These are phyloP conservation scores for Fusarium ramigenum DNA, from an alignment of 2,329 filamentous ascomycete genomes.

Conservation along the genomic window DNA sequence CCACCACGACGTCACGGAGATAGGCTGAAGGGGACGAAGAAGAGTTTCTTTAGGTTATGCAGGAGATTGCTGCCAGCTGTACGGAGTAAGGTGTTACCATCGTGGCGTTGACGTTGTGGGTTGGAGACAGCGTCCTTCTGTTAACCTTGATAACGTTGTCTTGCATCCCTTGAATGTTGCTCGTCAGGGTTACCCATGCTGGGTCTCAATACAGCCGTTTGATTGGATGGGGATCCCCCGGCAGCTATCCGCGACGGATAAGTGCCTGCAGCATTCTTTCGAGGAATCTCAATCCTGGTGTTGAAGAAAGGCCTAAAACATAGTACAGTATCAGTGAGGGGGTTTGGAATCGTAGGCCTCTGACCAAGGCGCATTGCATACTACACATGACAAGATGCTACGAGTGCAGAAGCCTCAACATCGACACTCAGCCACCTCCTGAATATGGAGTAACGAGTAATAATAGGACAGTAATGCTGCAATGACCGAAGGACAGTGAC, in stretches of 20 bases:
- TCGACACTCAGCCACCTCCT: neutral
- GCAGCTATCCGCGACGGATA: conserved; percentile 23
- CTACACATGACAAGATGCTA: neutral
- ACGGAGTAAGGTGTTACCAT: neutral
- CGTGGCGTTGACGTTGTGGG: conserved; percentile 11
- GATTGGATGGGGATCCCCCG: conserved; percentile 24
- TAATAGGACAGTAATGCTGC: neutral
- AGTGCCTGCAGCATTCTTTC: conserved; percentile 19
- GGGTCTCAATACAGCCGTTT: neutral
- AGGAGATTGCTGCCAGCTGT: neutral
- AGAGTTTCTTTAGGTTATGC: neutral
- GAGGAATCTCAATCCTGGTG: neutral
- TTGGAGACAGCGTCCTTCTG: conserved; percentile 14
- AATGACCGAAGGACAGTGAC: conserved; percentile 1
- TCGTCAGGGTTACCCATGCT: conserved; percentile 17
- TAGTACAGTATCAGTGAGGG: neutral
- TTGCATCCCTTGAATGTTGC: conserved; percentile 9
- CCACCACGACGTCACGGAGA: conserved; percentile 16
- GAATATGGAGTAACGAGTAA: neutral
- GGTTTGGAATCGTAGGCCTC: neutral
- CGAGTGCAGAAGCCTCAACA: neutral
- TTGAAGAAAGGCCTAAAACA: neutral
- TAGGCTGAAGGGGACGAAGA: neutral
- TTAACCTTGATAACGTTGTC: conserved; percentile 23
- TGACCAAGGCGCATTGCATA: neutral